These are phyloP conservation scores for Sordaria brevicollis DNA, from an alignment of 495 filamentous ascomycete genomes.

Conservation along the genomic window DNA sequence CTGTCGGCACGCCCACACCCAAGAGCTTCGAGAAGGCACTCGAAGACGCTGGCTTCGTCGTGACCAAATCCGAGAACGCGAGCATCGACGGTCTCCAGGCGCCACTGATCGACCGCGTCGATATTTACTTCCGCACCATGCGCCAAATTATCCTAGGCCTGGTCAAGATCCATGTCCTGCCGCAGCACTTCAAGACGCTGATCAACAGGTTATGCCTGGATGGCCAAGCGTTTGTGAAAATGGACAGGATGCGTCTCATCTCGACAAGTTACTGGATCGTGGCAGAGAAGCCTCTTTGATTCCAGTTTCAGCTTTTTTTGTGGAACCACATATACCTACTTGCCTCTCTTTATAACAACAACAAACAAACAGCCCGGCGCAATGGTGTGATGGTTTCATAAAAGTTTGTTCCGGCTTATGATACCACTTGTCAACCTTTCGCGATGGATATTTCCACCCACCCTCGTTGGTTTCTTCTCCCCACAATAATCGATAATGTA, in stretches of 20 bases:
- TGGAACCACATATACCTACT: no score
- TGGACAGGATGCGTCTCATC: conserved; percentile 49
- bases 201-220: conserved; percentile 53
- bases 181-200: conserved; percentile 51
- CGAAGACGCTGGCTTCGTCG: conserved; percentile 37
- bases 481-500: not conserved
- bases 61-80: conserved; percentile 46
- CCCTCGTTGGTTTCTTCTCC: not conserved
- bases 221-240: conserved; percentile 52
- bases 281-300: conserved; percentile 41
- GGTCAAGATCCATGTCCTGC: conserved; percentile 42
- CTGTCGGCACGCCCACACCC: conserved; percentile 52
- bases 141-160: conserved; percentile 43
- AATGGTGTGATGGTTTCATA: not conserved
- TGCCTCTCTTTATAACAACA: no score
- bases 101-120: conserved; percentile 50
- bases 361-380: not conserved
- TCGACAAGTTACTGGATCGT: conserved; percentile 54
- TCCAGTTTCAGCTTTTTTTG: no score
- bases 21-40: conserved; percentile 41
- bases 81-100: conserved; percentile 48
- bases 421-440: not conserved
- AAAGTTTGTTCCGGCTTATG: not conserved
- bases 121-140: conserved; percentile 49
- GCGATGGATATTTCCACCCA: not conserved